Conservation (phyloP, 2,329 filamentous ascomycete genomes). For the Talaromyces amestolkiae region DNA sequence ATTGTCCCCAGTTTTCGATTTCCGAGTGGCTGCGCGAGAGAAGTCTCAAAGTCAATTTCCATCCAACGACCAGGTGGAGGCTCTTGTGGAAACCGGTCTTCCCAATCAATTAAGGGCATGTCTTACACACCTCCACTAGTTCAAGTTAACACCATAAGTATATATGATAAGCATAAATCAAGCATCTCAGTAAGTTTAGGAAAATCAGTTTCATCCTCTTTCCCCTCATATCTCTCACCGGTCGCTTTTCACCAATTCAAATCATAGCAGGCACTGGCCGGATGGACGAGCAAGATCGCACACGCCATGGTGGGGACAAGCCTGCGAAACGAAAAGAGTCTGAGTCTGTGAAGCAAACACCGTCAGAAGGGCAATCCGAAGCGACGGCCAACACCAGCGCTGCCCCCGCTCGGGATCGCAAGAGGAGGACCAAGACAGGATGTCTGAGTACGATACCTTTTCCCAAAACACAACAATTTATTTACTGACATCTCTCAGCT, state of each 20-base stretch:
- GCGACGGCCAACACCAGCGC: constrained; percentile 23
- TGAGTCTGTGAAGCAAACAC: background rate
- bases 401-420: constrained; percentile 35
- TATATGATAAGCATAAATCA: constrained; percentile 9
- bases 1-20: constrained; percentile 2
- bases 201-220: background rate
- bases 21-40: constrained; percentile 9
- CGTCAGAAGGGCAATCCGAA: constrained; percentile 11
- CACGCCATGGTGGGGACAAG: background rate
- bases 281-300: constrained; percentile 11
- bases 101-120: background rate
- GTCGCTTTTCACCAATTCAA: background rate
- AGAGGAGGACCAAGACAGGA: constrained; percentile 84
- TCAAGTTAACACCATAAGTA: background rate
- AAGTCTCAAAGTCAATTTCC: background rate
- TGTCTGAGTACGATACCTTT: constrained; percentile 70
- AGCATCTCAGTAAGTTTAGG: background rate
- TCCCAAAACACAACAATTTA: background rate
- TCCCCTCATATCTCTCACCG: background rate
- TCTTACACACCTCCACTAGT: constrained; percentile 6
- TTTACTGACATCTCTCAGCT: constrained; percentile 49
- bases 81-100: constrained; percentile 2
- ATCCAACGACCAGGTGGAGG: constrained; percentile 4
- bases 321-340: background rate
- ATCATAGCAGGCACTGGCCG: background rate